phyloP scores from a whole-genome alignment of 768 basidiomycete species.

The Kwoniella pini region DNA sequence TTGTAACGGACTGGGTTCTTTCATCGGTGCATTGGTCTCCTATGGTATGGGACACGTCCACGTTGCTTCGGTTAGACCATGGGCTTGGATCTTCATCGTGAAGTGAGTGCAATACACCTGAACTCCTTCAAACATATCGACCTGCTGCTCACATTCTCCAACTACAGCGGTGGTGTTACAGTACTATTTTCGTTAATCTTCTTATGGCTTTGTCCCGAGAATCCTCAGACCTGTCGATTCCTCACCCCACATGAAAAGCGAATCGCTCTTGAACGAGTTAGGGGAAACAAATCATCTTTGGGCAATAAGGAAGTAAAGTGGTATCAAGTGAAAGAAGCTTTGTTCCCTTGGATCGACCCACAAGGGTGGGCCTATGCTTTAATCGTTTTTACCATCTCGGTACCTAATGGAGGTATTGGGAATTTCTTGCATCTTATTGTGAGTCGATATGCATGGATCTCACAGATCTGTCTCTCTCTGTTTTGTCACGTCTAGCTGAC shows the following conservation, averaged over 20 bases:
- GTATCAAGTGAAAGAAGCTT: slow-evolving; percentile 34
- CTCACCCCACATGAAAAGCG: slow-evolving; percentile 26
- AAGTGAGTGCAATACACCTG: slow-evolving; percentile 11
- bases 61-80: slow-evolving; percentile 19
- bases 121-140: no score
- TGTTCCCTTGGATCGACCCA: slow-evolving; percentile 36
- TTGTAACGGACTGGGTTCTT: slow-evolving; percentile 32
- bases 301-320: slow-evolving; percentile 32
- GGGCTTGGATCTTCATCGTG: slow-evolving; percentile 29
- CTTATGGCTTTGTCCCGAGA: slow-evolving; percentile 32
- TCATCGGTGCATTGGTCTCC: slow-evolving; percentile 37
- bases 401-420: slow-evolving; percentile 40
- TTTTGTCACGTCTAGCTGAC: neutral
- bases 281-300: slow-evolving; percentile 35
- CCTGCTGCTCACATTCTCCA: neutral
- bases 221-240: slow-evolving; percentile 36
- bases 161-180: slow-evolving; percentile 32
- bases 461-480: neutral
- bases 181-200: slow-evolving; percentile 32
- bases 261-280: slow-evolving; percentile 34
- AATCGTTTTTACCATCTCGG: slow-evolving; percentile 29
- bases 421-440: slow-evolving; percentile 42
- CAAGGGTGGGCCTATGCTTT: slow-evolving; percentile 34
- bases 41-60: slow-evolving; percentile 40
- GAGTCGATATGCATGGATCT: neutral